phyloP scores from a whole-genome alignment of 2,329 filamentous ascomycete species.

The Aspergillus latus region DNA sequence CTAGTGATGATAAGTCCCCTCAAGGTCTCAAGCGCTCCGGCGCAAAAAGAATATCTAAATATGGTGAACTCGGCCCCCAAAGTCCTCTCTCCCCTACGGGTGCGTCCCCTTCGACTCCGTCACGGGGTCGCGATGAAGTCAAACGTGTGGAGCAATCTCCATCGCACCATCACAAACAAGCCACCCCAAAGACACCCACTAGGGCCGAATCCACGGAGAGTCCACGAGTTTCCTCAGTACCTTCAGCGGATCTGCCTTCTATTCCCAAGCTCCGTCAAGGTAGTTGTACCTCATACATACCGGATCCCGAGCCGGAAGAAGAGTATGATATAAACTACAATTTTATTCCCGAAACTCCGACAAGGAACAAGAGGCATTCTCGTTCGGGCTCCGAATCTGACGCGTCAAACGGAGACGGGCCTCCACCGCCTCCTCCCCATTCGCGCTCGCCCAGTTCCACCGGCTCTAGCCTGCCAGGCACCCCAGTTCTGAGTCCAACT shows the following conservation, averaged over 20 bases:
- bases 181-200: conserved; percentile 27
- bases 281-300: conserved; percentile 37
- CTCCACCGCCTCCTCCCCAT: conserved; percentile 46
- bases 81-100: conserved; percentile 27
- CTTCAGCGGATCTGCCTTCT: conserved; percentile 46
- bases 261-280: conserved; percentile 45
- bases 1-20: conserved; percentile 32
- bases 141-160: conserved; percentile 15
- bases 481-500: conserved; percentile 52
- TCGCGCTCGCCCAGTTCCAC: conserved; percentile 55
- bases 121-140: conserved; percentile 10
- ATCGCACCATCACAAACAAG: conserved; percentile 18
- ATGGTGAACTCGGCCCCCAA: conserved; percentile 34
- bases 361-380: conserved; percentile 27
- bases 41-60: conserved; percentile 42
- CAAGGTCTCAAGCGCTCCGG: conserved; percentile 42
- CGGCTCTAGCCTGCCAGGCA: conserved; percentile 44
- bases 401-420: conserved; percentile 32
- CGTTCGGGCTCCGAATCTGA: conserved; percentile 29
- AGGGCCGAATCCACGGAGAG: conserved; percentile 30
- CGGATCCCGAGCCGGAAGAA: conserved; percentile 29
- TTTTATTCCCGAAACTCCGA: conserved; percentile 26
- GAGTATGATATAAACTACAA: conserved; percentile 28
- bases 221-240: conserved; percentile 48
- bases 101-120: conserved; percentile 15